Evolutionary conservation across 805 yeast species (phyloP), one percentile per base, ranked within the genome.

Genomic region (Isabelozyma gotoi): DNA sequence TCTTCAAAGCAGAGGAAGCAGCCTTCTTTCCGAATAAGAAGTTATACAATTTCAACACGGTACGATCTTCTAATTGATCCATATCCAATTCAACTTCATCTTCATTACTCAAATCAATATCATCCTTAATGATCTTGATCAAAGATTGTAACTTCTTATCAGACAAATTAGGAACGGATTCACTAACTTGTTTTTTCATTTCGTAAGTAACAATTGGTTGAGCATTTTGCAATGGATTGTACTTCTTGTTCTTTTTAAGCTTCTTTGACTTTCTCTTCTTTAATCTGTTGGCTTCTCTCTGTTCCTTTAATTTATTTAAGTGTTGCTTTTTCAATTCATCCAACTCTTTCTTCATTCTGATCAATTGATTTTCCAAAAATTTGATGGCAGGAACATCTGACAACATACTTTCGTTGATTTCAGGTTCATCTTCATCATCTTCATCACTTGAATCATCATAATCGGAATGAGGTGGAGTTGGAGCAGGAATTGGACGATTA

Each of bases 131-230:
- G 49, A 94, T 89, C 40, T 85, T 81, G 48, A 92, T 77, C 27
- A 90, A 96, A 46, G 86, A 85, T 53, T 84, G 87, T 55, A 92
- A 71, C 68, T 88, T 88, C 64, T 84, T 81, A 51, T 90, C 95
- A 36, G 89, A 79, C 49, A 83, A 68, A 46, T 81, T 82, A 41
- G 84, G 82, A 61, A 94, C 91, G 52, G 83, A 83, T 59, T 90
- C 97, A 43, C 90, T 81, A 45, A 94, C 83, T 62, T 89, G 94
- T 61, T 88, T 88, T 77, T 94, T 94, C 98, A 92, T 92, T 59
- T 91, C 98, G 61, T 88, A 94, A 0, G 97, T 88, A 41, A 92
- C 89, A 42, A 62, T 64, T 10, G 72, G 71, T 41, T 54, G 61
- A 35, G 48, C 52, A 49, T 66, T 51, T 19, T 15, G 17, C 40